Conservation (phyloP, 768 basidiomycete species). For the Phanerochaete sordida region DNA sequence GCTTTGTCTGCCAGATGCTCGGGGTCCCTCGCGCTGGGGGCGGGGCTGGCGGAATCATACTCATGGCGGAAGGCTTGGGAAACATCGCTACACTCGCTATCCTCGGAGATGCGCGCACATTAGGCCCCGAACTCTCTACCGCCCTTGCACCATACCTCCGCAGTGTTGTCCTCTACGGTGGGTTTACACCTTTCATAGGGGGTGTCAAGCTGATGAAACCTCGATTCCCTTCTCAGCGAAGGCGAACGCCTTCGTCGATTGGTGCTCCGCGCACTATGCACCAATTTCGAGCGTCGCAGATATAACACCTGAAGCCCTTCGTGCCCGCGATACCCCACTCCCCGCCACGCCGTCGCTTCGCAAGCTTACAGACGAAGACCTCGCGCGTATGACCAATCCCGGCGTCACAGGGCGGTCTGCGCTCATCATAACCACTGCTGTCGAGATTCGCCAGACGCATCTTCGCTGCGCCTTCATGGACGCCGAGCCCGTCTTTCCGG, state of each 20-base stretch:
- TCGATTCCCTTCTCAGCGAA: background rate
- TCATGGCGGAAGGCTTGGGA: conserved; percentile 3
- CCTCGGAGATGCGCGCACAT: background rate
- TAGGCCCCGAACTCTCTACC: background rate
- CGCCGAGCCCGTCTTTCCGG: background rate
- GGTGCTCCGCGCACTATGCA: background rate
- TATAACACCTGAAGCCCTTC: background rate
- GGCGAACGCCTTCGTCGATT: background rate
- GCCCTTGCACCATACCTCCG: background rate
- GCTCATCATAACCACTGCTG: background rate
- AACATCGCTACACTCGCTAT: background rate
- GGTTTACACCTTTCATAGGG: background rate
- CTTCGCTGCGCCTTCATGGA: background rate
- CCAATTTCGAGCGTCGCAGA: background rate
- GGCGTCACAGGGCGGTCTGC: background rate
- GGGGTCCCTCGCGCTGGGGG: background rate
- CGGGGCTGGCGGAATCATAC: background rate
- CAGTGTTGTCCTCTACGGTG: conserved; percentile 9
- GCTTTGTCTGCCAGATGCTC: background rate
- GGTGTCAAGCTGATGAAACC: background rate
- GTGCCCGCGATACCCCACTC: too few relatives aligned
- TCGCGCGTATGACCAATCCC: background rate
- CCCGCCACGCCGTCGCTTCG: background rate
- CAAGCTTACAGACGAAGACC: background rate
- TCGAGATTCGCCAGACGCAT: background rate